Evolutionary conservation across 352 stramenopile genomes (phyloP), one percentile per base, ranked within the genome.

Genomic region (Sclerospora graminicola): DNA sequence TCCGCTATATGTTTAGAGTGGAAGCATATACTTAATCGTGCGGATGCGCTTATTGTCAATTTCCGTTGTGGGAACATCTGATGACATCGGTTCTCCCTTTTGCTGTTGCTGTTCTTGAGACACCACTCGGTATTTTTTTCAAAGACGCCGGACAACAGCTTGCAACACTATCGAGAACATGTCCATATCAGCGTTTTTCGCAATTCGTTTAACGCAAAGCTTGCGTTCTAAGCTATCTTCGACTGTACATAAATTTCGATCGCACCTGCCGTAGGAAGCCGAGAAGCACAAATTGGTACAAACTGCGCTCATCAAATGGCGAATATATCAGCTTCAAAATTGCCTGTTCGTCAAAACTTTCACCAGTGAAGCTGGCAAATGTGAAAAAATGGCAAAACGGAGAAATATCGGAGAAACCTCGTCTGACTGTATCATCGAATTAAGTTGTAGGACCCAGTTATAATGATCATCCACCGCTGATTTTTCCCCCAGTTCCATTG

Each of bases 331-430:
- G 45, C 51, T 89, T 89, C 10, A 88, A 33, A 49, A 89, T 85
- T 60, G 84, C 83, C 48, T 89, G n/a, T n/a, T n/a, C n/a, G n/a
- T n/a, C n/a, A n/a, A n/a, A n/a, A n/a, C n/a, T n/a, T n/a, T n/a
- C n/a, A 6, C 68, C 73, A 23, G 78, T 89, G 45, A 79, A 82
- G n/a, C 48, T 45, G 5, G 77, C 63, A 20, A 89, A 87, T 27
- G 88, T 59, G 11, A 88, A 63, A 35, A 92, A 89, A 47, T 92
- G 80, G 73, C 77, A 54, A 92, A 89, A 10, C 80, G 80, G 27
- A 92, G 40, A 23, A 89, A 82, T 0, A 67, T 44, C 6, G 76
- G 66, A 1, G 80, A 72, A 11, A 69, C 36, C 5, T 57, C 43
- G 34, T 90, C 73, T 0, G 60, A n/a, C n/a, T n/a, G n/a, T n/a